Base-by-base conservation (phyloP, 2,329 filamentous ascomycete species). In the Phoma sp. region DNA sequence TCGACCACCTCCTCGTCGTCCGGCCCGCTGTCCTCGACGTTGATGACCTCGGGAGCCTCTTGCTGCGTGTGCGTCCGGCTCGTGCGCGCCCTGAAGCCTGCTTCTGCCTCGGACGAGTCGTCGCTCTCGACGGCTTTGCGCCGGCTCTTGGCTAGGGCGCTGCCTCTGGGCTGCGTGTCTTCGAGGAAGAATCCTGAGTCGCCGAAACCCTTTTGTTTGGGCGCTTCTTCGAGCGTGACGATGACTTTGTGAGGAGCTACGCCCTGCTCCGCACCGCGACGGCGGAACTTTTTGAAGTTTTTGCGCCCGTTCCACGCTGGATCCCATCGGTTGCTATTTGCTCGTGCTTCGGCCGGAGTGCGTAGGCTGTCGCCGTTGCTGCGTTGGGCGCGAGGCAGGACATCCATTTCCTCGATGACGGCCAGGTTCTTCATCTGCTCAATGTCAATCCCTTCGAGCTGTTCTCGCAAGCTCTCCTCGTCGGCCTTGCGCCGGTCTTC, bases 281-380 rank as follows among this genome's bases (percentile, higher is more conserved):
- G 87, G 48, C 85, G 81, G 70, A 99, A 99, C 65, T 86, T 90
- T 74, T 99, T 99, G 79, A 96, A 99, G 70, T 99, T 98, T 75
- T 92, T 94, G 38, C 94, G 84, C 0, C 94, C 95, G 71, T 97
- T 96, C 95, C 95, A 99, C 35, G 82, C 83, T 0, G 91, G 87
- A 62, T 97, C 85, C 93, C 94, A 97, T 36, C 91, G 83, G 5
- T 87, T 85, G 17, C 82, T 76, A n/a, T 77, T 71, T 17, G 69
- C 73, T 47, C 67, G 58, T 46, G 65, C 66, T 62, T 63, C 59
- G 6, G 46, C 46, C 0, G 52, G 47, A 3, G 46, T 55, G 31
- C 41, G 52, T 6, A 51, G 46, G 4, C 19, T 47, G n/a, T 55
- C 32, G 19, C 31, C 37, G 6, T 44, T 35, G 25, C 31, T 33